Base-by-base conservation (phyloP, 306 rosid species). In the Vigna hirtella region DNA sequence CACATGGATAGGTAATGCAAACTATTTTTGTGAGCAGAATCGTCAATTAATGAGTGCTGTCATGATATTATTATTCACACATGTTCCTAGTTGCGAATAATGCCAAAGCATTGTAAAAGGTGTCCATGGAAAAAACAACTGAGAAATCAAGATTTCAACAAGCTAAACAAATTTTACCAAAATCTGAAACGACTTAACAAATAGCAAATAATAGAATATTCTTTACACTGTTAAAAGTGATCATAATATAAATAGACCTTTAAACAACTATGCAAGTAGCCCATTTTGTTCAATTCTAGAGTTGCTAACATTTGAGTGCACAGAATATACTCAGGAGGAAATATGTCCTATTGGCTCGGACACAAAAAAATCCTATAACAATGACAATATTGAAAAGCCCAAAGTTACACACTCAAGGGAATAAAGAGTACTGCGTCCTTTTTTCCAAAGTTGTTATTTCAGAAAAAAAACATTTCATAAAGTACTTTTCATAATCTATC, bases 381-480 rank as follows among this genome's bases (percentile, higher is more conserved):
- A 64, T 34, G 72, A 43, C 49, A 64, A 52, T 28, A 57, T 76
- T 38, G 47, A 28, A 71, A 53, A 74, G 61, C 28, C 45, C 38
- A 76, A 52, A 68, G 20, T 73, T 51, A 66, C 61, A 15, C 17
- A 22, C 26, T 51, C 32, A 34, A 34, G 73, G 64, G 26, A 24
- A 58, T 50, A 67, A 24, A 64, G 51, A 66, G 53, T 22, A 32
- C n/a, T 62, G 22, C 18, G 51, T 74, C 58, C 49, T 9, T 49
- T 7, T 56, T 34, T 57, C 36, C 36, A 45, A 57, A 45, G 75
- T 34, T 34, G 6, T 47, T 43, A 45, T 9, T 34, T 24, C 22
- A 18, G 43, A 34, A 34, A 34, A 34, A 30, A 30, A 3, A 28
- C 4, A 55, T 28, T 26, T 26, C 51, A 42, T n/a, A 3, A 32